Evolutionary conservation across 2,329 filamentous ascomycete genomes (phyloP).

Genomic region (Penicillium sclerotigenum): DNA sequence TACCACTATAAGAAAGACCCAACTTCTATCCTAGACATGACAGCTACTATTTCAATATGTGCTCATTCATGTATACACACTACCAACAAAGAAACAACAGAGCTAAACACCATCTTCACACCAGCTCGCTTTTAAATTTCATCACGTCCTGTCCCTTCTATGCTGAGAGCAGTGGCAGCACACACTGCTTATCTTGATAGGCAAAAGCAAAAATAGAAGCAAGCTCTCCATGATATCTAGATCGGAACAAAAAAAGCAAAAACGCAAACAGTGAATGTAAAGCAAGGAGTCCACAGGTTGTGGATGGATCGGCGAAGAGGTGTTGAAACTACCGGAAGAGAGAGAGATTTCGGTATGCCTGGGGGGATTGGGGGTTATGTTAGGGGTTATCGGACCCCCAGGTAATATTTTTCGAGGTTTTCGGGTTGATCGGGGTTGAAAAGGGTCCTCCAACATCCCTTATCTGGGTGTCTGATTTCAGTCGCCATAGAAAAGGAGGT

Average conservation of each 20-base stretch:
- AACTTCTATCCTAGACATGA: conserved; percentile 3
- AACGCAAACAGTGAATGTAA: conserved; percentile 6
- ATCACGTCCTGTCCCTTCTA: conserved; percentile 16
- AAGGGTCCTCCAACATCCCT: background rate
- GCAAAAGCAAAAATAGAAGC: conserved; percentile 12
- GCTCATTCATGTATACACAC: conserved; percentile 17
- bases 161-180: conserved; percentile 10
- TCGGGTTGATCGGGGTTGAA: background rate
- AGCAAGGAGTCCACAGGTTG: conserved; percentile 13
- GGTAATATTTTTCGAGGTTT: background rate
- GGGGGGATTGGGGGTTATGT: background rate
- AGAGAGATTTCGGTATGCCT: conserved; percentile 3
- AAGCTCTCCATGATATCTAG: conserved; percentile 24
- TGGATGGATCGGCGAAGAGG: conserved; percentile 15
- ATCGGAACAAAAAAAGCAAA: conserved; percentile 12
- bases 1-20: background rate
- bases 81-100: conserved; percentile 11
- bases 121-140: conserved; percentile 19
- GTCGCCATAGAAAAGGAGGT: background rate
- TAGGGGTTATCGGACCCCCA: background rate
- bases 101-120: conserved; percentile 16
- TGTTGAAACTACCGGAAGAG: conserved; percentile 14
- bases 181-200: conserved; percentile 12
- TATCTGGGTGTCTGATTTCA: background rate
- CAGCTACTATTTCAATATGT: conserved; percentile 15